Percentiles rank a stretch among this genome's conserved stretches.
Evolutionary conservation across 2,329 filamentous ascomycete species (phyloP).

Genomic region (Apiospora arundinis): DNA sequence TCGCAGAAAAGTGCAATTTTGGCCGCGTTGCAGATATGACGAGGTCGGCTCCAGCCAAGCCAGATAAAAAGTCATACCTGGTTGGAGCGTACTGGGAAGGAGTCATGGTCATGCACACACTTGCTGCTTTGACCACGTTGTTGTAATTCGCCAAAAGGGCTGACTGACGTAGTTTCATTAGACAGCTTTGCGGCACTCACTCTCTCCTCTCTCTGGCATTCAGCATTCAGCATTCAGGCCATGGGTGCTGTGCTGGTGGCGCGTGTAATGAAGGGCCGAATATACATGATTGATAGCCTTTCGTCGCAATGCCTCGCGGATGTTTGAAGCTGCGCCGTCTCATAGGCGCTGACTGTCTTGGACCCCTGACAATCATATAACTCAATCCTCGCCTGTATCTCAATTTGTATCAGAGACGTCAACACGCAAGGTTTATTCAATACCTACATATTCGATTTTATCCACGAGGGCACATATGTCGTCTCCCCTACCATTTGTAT

Average conservation of each 20-base stretch:
- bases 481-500: not conserved
- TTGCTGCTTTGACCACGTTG: conserved; percentile 14
- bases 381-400: conserved; percentile 11
- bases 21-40: conserved; percentile 14
- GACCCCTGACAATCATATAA: conserved; percentile 16
- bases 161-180: conserved; percentile 17
- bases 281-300: conserved; percentile 5
- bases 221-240: not conserved
- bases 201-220: not conserved
- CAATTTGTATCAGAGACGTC: conserved; percentile 9
- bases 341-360: conserved; percentile 18
- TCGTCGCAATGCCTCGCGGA: conserved; percentile 14
- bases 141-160: conserved; percentile 8
- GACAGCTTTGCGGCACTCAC: not conserved
- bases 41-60: conserved; percentile 9
- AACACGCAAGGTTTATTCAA: not conserved
- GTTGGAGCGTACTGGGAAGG: conserved; percentile 8
- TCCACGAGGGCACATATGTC: not conserved
- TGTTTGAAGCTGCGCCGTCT: conserved; percentile 17
- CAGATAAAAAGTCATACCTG: conserved; percentile 10
- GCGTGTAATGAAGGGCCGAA: conserved; percentile 19
- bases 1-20: conserved; percentile 11
- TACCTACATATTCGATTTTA: not conserved
- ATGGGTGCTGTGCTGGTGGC: not conserved
- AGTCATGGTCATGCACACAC: conserved; percentile 12